Conservation (phyloP, 2,329 filamentous ascomycete genomes). For the Tolypocladium ovalisporum region DNA sequence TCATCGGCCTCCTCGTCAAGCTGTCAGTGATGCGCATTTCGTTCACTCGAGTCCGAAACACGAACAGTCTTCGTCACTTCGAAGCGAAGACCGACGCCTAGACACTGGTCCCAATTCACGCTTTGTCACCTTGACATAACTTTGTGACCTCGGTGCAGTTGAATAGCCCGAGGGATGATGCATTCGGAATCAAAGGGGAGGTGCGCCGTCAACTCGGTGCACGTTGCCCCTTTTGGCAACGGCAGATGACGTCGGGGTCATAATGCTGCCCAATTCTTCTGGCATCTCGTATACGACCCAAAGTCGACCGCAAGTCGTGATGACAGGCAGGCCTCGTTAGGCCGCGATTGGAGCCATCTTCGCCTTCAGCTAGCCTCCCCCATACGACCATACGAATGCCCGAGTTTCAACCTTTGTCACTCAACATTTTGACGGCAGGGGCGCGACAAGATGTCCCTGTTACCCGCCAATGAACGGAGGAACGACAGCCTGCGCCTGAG, state of each 20-base stretch:
- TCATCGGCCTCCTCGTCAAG: not conserved
- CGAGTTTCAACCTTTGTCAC: not conserved
- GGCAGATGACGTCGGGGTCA: not conserved
- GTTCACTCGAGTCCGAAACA: too few relatives aligned
- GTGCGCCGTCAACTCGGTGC: not conserved
- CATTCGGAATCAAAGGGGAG: not conserved
- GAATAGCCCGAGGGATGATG: not conserved
- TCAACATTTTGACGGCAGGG: not conserved
- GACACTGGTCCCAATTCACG: not conserved
- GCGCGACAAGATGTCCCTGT: not conserved
- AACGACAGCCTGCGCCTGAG: not conserved
- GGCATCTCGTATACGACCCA: not conserved
- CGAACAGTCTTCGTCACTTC: not conserved
- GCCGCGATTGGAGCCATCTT: not conserved
- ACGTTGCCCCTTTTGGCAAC: not conserved
- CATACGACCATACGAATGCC: not conserved
- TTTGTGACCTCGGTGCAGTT: too few relatives aligned
- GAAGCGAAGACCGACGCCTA: not conserved
- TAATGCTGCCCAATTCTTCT: not conserved
- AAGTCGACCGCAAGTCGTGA: not conserved
- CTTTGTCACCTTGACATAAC: not conserved
- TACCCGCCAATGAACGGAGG: not conserved
- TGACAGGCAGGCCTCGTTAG: not conserved
- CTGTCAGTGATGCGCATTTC: not conserved
- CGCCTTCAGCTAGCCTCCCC: not conserved